Evolutionary conservation across 2,329 filamentous ascomycete genomes (phyloP).

Genomic region (Colletotrichum sansevieriae): DNA sequence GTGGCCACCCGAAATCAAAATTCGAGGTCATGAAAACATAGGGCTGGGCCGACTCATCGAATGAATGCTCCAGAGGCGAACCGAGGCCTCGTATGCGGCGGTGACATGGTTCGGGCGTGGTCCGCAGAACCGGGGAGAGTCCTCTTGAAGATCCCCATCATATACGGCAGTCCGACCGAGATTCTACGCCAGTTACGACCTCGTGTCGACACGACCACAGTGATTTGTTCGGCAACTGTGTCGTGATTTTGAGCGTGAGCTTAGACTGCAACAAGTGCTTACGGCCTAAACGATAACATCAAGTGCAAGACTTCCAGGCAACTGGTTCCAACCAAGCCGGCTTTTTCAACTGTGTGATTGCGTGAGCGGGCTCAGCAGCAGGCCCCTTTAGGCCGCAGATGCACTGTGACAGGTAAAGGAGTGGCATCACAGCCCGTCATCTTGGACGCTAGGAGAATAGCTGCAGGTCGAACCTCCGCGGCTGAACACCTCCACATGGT

Average conservation of each 20-base stretch:
- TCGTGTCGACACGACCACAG: background rate
- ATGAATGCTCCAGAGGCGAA: background rate
- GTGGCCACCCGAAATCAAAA: background rate
- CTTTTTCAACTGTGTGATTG: slow-evolving; percentile 14
- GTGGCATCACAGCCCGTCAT: slow-evolving; percentile 24
- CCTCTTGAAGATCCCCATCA: background rate
- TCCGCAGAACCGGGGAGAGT: background rate
- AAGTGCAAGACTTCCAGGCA: slow-evolving; percentile 21
- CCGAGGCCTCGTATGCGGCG: background rate
- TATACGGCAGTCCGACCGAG: slow-evolving; percentile 12
- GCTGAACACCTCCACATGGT: slow-evolving; percentile 8
- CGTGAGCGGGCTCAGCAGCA: slow-evolving; percentile 9
- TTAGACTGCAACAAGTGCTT: slow-evolving; percentile 2
- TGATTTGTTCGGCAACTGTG: background rate
- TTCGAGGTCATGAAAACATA: background rate
- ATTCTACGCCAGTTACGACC: background rate
- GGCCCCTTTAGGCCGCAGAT: slow-evolving; percentile 13
- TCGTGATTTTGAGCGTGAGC: background rate
- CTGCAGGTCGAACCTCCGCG: slow-evolving; percentile 26
- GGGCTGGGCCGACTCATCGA: background rate
- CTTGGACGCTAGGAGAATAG: slow-evolving; percentile 30
- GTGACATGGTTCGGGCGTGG: background rate
- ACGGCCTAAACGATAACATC: background rate
- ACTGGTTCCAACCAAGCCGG: slow-evolving; percentile 20
- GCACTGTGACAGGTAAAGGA: slow-evolving; percentile 19